Base-by-base conservation (phyloP, 345 rosid genomes). In the Rhodamnia argentea region DNA sequence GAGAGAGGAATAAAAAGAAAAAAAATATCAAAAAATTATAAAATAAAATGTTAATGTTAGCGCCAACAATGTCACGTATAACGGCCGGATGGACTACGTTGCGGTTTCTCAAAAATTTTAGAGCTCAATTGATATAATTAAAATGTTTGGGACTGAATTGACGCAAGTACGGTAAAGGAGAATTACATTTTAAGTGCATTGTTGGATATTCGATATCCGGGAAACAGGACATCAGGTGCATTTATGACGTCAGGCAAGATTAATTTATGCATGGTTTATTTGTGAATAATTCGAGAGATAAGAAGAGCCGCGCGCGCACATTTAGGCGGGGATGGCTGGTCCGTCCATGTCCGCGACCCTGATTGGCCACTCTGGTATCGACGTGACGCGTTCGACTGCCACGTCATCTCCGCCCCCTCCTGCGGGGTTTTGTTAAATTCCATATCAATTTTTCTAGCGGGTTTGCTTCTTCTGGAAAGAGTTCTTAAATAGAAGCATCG, bases 391-490 rank as follows among this genome's bases (percentile, higher is more conserved):
- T 70, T 70, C 10, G 47, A 70, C 47, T 24, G 81, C 81, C 81
- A 70, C 78, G 81, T 70, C 81, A 37, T 7, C 78, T 2, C 56
- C 7, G 22, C 56, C 22, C 16, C 26, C 24, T 16, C 12, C 3
- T n/a, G n/a, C n/a, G n/a, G 12, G 0, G 0, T 2, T 16, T 64
- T 62, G 0, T 2, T 52, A 15, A 32, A 8, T 64, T 32, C 44
- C 44, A 42, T 42, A 1, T 53, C 22, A 53, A 53, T 53, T 14
- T 14, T 16, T 53, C 7, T 15, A 13, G 56, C 6, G 22, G 58
- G 10, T 15, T 18, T 32, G 81, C 81, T 37, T 18, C 78, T 37
- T 70, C 81, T 18, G 81, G 60, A 57, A 57, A 20, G 60, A 3
- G 26, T 7, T 1, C 60, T n/a, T 4, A 23, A 23, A 57, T 10